Evolutionary conservation across 108 stramenopile genomes (phyloP), one percentile per base, ranked within the genome.

Genomic region (Asterionellopsis glacialis): DNA sequence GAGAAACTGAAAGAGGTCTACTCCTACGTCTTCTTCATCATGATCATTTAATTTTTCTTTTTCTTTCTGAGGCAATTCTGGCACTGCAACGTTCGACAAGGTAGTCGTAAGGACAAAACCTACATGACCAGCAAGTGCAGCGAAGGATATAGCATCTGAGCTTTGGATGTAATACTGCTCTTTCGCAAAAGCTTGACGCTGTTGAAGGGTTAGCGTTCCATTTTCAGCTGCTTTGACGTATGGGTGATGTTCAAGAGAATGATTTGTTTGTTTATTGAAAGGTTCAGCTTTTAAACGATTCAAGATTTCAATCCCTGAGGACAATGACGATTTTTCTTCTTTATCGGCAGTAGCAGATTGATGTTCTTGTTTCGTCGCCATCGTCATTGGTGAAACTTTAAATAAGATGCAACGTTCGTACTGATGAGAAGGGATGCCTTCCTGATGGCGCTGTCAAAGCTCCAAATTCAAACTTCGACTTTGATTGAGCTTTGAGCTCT

Each of bases 1-100:
- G 7, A 73, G 49, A 27, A 73, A 73, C 41, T 73, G 72, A 68
- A 68, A 73, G 11, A 73, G 41, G 56, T 72, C 57, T 27, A 49
- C 41, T 9, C 14, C 22, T 5, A 13, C 11, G 21, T 2, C 2
- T 7, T 5, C 2, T 33, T 33, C 7, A 2, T 28, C 50, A 23
- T 2, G 38, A 44, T 57, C 13, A 41, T 7, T 48, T 39, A 50
- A n/a, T n/a, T n/a, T n/a, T n/a, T n/a, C n/a, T n/a, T n/a, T n/a
- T n/a, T n/a, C n/a, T 41, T 51, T 51, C 10, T 56, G 25, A 33
- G 23, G 27, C 9, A 41, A 13, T 16, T 11, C 14, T 21, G 70
- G 70, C 16, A 72, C 65, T 13, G 22, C 55, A 9, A 55, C 67
- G 33, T 1, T 55, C 6, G 55, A 18, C 7, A 68, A 65, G 15